Base-by-base conservation (phyloP, 2,329 filamentous ascomycete species). In the Penicillium oxalicum region DNA sequence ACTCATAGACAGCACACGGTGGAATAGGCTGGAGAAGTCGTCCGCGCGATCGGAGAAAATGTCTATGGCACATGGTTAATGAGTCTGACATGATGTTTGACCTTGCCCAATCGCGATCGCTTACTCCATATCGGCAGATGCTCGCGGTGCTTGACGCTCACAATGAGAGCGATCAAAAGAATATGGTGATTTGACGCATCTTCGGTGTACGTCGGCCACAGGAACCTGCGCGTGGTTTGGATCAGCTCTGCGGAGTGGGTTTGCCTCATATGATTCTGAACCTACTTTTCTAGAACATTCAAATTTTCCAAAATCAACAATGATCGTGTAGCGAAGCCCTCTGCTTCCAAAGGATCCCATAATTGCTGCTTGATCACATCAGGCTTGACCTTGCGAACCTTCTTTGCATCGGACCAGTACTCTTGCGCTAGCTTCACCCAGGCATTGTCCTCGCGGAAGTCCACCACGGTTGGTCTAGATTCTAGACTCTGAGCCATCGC, bases 191-290 rank as follows among this genome's bases (percentile, higher is more conserved):
- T 94, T 29, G 91, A 95, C 4, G 89, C 83, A 61, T 93, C 84
- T 55, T 95, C 88, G 9, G 80, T 83, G 67, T 94, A 98, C 44
- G 87, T 88, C 40, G 93, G 93, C 93, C 93, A 98, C 27, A 98
- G 78, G 65, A 95, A 97, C 64, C 88, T 88, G 52, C 39, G 49
- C 88, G 52, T 38, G 48, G 55, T 5, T 52, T 48, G 47, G 28
- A 58, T 65, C 53, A 63, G 61, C 48, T 46, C 43, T 52, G 49
- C 29, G 35, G 49, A 34, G 9, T 44, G 27, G 9, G 7, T 4
- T 35, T 26, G 29, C 24, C 32, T 32, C 7, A 8, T 9, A 37
- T 29, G 32, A 47, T 38, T 34, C 32, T 18, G 18, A 18, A 54
- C 71, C 18, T 72, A 87, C 84, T 80, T 87, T 69, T 98, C 93